Evolutionary conservation across 495 filamentous ascomycete species (phyloP).

Genomic region (Podospora didyma): DNA sequence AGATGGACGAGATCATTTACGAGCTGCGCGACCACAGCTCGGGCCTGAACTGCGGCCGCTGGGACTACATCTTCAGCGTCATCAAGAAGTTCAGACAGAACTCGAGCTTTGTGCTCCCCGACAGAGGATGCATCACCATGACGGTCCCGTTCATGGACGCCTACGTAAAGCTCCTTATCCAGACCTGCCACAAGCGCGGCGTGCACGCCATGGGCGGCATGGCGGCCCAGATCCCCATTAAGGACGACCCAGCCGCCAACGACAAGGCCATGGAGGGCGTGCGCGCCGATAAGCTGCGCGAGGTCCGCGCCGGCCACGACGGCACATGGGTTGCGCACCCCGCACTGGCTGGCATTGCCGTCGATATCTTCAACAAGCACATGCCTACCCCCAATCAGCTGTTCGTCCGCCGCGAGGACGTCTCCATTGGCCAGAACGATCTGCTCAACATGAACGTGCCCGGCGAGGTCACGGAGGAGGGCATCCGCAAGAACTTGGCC

Average conservation of each 20-base stretch:
- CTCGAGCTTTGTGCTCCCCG: constrained; percentile 86
- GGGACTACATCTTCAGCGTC: constrained; percentile 99
- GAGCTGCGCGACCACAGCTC: constrained; percentile 96
- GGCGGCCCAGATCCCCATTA: constrained; percentile 99
- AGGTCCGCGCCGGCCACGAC: constrained; percentile 93
- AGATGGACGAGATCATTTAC: constrained; percentile 99
- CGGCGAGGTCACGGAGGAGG: constrained; percentile 87
- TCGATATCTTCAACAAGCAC: constrained; percentile 94
- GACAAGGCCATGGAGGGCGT: constrained; percentile 93
- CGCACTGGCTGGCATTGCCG: constrained; percentile 82
- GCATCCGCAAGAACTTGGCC: constrained; percentile 96
- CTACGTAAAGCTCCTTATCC: constrained; percentile 90
- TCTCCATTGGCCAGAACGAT: constrained; percentile 80
- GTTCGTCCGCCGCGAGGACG: constrained; percentile 85
- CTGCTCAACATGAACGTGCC: constrained; percentile 98
- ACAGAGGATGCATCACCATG: constrained; percentile 91
- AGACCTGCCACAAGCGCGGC: constrained; percentile 92
- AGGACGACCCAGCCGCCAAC: constrained; percentile 85
- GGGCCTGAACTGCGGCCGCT: constrained; percentile 95
- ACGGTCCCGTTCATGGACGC: constrained; percentile 98
- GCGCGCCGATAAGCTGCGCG: constrained; percentile 90
- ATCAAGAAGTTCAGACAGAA: constrained; percentile 99
- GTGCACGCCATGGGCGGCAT: constrained; percentile 99
- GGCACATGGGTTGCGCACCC: constrained; percentile 97
- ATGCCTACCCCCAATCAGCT: constrained; percentile 99